Evolutionary conservation across 129 eudicot species (phyloP).

Genomic region (Lonicera japonica): DNA sequence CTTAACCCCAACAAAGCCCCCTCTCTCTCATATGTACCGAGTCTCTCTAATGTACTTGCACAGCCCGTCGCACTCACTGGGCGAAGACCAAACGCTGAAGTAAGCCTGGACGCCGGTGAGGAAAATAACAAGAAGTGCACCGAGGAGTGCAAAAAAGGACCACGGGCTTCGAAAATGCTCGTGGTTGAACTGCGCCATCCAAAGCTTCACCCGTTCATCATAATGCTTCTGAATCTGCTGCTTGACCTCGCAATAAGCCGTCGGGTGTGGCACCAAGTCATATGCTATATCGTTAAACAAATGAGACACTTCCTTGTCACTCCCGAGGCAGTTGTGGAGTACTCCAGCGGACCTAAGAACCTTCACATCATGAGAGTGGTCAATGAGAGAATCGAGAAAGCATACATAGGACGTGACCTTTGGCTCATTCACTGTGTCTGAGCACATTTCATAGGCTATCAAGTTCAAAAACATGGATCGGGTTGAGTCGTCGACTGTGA

Average conservation of each 20-base stretch:
- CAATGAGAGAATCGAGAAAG: conserved; percentile 31
- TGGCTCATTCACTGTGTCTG: conserved; percentile 11
- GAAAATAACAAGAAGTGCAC: not conserved
- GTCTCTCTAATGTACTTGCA: too few species aligned
- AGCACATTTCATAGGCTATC: conserved; percentile 37
- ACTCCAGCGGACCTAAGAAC: not conserved
- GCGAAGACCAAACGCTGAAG: not conserved
- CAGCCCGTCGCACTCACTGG: too few species aligned
- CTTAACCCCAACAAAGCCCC: too few species aligned
- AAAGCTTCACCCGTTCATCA: not conserved
- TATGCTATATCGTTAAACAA: not conserved
- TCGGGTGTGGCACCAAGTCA: not conserved
- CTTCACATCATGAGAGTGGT: not conserved
- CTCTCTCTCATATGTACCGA: too few species aligned
- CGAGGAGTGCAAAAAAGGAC: not conserved
- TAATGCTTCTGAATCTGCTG: not conserved
- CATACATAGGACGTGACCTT: conserved; percentile 33
- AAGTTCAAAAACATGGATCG: conserved; percentile 29
- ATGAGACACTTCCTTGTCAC: not conserved
- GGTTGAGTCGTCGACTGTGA: conserved; percentile 21
- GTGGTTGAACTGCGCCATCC: not conserved
- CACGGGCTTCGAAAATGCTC: not conserved
- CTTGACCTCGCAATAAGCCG: not conserved
- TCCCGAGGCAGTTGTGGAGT: conserved; percentile 3
- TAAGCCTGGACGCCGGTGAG: not conserved